Evolutionary conservation across 2,329 filamentous ascomycete genomes (phyloP).

Genomic region (Kalmusia sp.): DNA sequence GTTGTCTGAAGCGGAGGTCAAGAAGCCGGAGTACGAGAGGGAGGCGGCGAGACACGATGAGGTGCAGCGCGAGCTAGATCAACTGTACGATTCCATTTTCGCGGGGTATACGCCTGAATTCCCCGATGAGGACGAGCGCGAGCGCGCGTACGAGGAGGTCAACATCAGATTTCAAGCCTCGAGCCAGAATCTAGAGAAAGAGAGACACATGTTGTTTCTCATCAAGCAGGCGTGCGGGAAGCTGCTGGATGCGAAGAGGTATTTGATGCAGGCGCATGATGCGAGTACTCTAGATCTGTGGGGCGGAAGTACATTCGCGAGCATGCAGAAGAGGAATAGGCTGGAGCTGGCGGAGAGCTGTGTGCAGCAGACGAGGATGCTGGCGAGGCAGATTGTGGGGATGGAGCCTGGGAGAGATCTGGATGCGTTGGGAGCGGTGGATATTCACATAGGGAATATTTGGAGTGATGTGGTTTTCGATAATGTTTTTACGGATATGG

Average conservation of each 20-base stretch:
- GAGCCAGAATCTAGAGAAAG: slow-evolving; percentile 28
- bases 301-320: slow-evolving; percentile 56
- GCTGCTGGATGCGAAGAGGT: slow-evolving; percentile 26
- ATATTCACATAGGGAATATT: slow-evolving; percentile 55
- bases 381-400: slow-evolving; percentile 49
- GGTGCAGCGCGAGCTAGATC: slow-evolving; percentile 36
- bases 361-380: slow-evolving; percentile 49
- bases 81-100: slow-evolving; percentile 42
- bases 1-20: slow-evolving; percentile 30
- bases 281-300: slow-evolving; percentile 54
- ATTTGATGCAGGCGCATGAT: slow-evolving; percentile 32
- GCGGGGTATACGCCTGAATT: slow-evolving; percentile 39
- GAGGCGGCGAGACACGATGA: slow-evolving; percentile 24
- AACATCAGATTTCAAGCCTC: slow-evolving; percentile 18
- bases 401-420: slow-evolving; percentile 47
- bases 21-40: slow-evolving; percentile 20
- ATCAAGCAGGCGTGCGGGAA: slow-evolving; percentile 30
- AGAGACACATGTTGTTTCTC: slow-evolving; percentile 34
- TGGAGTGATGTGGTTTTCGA: slow-evolving; percentile 63
- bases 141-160: slow-evolving; percentile 26
- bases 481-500: slow-evolving; percentile 61
- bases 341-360: slow-evolving; percentile 57
- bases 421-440: slow-evolving; percentile 46
- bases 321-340: slow-evolving; percentile 63
- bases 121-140: slow-evolving; percentile 39